phyloP scores from a whole-genome alignment of 495 filamentous ascomycete genomes.

The Talaromyces stipitatus region DNA sequence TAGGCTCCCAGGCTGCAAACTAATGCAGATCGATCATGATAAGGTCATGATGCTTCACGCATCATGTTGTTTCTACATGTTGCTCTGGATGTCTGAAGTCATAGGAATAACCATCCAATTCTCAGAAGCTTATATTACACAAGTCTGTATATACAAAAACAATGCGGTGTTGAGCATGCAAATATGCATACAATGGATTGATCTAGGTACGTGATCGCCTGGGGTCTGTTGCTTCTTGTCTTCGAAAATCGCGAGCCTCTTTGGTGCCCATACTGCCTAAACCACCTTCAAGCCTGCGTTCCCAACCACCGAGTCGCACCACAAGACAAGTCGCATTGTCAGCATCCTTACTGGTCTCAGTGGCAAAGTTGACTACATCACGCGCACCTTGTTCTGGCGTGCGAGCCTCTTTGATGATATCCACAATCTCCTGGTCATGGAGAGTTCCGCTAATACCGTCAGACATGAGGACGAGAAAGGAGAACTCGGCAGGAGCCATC shows the following conservation, averaged over 20 bases:
- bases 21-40: too few species aligned
- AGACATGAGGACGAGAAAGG: slow-evolving; percentile 78
- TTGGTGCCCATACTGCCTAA: slow-evolving; percentile 83
- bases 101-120: too few species aligned
- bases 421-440: slow-evolving; percentile 87
- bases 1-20: background rate
- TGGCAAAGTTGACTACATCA: slow-evolving; percentile 77
- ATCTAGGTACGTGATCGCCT: slow-evolving; percentile 53
- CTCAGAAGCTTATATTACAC: background rate
- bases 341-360: slow-evolving; percentile 70
- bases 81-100: background rate
- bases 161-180: background rate
- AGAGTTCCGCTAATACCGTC: slow-evolving; percentile 82
- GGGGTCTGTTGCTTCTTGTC: slow-evolving; percentile 77
- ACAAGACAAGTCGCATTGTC: slow-evolving; percentile 97
- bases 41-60: too few species aligned
- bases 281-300: slow-evolving; percentile 81
- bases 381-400: slow-evolving; percentile 81
- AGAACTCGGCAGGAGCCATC: slow-evolving; percentile 70
- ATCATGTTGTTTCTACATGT: too few species aligned
- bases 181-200: background rate
- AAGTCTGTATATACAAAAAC: background rate
- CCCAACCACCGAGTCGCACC: slow-evolving; percentile 88
- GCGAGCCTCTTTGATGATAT: slow-evolving; percentile 85
- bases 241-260: slow-evolving; percentile 80